Conservation (phyloP, 768 basidiomycete genomes). For the Rhodotorula graminis region DNA sequence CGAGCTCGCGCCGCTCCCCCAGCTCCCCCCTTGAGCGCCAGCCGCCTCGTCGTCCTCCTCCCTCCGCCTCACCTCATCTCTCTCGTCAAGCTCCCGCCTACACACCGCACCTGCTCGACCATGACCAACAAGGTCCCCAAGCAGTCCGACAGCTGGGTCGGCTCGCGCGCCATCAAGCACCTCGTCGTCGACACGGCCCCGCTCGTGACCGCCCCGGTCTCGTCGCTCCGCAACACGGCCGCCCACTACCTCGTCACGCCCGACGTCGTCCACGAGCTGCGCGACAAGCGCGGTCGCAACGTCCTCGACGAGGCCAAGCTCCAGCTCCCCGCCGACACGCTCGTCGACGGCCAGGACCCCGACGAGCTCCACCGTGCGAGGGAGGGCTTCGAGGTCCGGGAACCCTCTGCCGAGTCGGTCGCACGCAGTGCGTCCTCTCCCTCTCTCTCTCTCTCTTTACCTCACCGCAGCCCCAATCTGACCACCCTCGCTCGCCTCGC, state of each 20-base stretch:
- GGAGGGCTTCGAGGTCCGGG: slow-evolving; percentile 43
- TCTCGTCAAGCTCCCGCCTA: not conserved
- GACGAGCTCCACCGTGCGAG: slow-evolving; percentile 12
- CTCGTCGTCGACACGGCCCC: slow-evolving; percentile 45
- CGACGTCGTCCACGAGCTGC: slow-evolving; percentile 81
- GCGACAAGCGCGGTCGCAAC: slow-evolving; percentile 78
- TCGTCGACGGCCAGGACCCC: not conserved
- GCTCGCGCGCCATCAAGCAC: slow-evolving; percentile 17
- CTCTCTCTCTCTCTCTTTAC: not conserved
- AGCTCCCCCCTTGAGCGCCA: not conserved
- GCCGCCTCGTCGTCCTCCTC: too few relatives aligned
- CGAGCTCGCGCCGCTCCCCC: too few relatives aligned
- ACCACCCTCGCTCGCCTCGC: slow-evolving; percentile 17
- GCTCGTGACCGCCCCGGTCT: slow-evolving; percentile 33
- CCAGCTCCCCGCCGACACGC: slow-evolving; percentile 50
- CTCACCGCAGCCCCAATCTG: too few relatives aligned
- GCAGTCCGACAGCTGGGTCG: not conserved
- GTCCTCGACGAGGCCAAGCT: slow-evolving; percentile 66
- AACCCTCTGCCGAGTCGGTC: slow-evolving; percentile 53
- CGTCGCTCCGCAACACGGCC: slow-evolving; percentile 80
- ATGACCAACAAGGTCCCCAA: not conserved
- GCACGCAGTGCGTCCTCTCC: slow-evolving; percentile 51
- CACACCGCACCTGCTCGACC: not conserved
- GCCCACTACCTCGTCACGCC: slow-evolving; percentile 80
- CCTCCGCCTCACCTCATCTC: too few relatives aligned